phyloP scores from a whole-genome alignment of 192 early-diverging fungal genomes.

The Entomortierella beljakovae region DNA sequence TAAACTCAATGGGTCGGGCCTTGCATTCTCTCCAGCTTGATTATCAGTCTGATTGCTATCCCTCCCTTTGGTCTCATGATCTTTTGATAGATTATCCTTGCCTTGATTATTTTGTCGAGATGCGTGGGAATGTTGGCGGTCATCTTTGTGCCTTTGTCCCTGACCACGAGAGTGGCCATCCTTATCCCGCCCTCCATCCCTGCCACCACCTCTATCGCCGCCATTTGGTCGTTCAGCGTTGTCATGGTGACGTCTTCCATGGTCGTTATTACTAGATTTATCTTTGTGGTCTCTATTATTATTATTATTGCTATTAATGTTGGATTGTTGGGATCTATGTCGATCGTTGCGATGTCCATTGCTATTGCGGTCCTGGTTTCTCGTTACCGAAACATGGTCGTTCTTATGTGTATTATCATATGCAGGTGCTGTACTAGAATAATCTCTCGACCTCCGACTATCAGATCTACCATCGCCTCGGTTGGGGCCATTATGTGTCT shows the following conservation, averaged over 20 bases:
- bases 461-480: conserved; percentile 3
- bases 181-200: conserved; percentile 9
- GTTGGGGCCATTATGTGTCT: conserved; percentile 11
- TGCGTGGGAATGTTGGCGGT: conserved; percentile 6
- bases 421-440: background rate
- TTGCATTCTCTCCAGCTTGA: background rate
- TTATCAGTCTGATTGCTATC: conserved; percentile 7
- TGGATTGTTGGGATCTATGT: background rate
- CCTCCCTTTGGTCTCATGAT: conserved; percentile 6
- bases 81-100: conserved; percentile 12
- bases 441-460: conserved; percentile 1
- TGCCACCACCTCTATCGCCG: conserved; percentile 2
- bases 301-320: conserved; percentile 6
- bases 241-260: background rate
- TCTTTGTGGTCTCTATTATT: conserved; percentile 11
- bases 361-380: conserved; percentile 8
- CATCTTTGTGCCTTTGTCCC: conserved; percentile 16
- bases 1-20: conserved; percentile 34
- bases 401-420: background rate
- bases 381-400: background rate
- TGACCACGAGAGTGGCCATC: conserved; percentile 17
- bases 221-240: conserved; percentile 8
- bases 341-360: conserved; percentile 11
- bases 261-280: background rate
- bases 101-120: conserved; percentile 6